A percentile compares a stretch with the other conserved stretches of the same genome.
These are phyloP conservation scores for Angophora floribunda DNA, from an alignment of 345 rosid species.

Conservation along the genomic window DNA sequence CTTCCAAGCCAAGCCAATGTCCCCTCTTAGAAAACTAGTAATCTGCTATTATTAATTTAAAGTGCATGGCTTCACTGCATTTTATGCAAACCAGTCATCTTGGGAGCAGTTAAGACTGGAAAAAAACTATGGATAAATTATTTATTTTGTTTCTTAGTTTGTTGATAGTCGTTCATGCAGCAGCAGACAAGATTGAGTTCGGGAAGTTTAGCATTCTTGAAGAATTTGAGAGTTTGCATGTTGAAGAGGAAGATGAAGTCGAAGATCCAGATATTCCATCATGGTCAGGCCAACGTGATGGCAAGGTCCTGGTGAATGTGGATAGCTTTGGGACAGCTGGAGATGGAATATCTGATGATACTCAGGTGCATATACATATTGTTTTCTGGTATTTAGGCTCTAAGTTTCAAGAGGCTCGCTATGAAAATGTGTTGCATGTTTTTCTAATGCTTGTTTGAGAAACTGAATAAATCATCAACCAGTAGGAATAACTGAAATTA, in stretches of 20 bases:
- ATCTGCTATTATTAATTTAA: slow-evolving; percentile 42
- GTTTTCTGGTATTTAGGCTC: background rate
- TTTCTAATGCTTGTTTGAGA: background rate
- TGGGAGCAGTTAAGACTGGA: slow-evolving; percentile 6
- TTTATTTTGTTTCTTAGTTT: slow-evolving; percentile 41
- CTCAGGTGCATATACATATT: slow-evolving; percentile 39
- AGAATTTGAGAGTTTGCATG: slow-evolving; percentile 44
- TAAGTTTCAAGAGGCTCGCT: background rate
- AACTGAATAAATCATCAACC: background rate
- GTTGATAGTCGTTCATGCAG: slow-evolving; percentile 38
- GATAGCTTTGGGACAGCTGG: slow-evolving; percentile 90
- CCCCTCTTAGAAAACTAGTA: slow-evolving; percentile 46
- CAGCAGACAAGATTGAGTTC: slow-evolving; percentile 20
- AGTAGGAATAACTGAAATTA: background rate
- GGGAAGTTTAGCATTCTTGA: slow-evolving; percentile 36
- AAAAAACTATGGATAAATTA: slow-evolving; percentile 38
- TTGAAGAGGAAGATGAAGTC: slow-evolving; percentile 39
- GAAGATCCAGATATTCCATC: slow-evolving; percentile 27
- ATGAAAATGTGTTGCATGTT: background rate
- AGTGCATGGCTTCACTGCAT: slow-evolving; percentile 15
- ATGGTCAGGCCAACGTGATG: slow-evolving; percentile 45
- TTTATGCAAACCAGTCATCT: slow-evolving; percentile 31
- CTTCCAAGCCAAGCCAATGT: slow-evolving; percentile 92
- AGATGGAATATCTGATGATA: slow-evolving; percentile 88
- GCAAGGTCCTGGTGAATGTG: slow-evolving; percentile 77